These are phyloP conservation scores for Sonneratia alba DNA, from an alignment of 345 rosid genomes.

Conservation along the genomic window DNA sequence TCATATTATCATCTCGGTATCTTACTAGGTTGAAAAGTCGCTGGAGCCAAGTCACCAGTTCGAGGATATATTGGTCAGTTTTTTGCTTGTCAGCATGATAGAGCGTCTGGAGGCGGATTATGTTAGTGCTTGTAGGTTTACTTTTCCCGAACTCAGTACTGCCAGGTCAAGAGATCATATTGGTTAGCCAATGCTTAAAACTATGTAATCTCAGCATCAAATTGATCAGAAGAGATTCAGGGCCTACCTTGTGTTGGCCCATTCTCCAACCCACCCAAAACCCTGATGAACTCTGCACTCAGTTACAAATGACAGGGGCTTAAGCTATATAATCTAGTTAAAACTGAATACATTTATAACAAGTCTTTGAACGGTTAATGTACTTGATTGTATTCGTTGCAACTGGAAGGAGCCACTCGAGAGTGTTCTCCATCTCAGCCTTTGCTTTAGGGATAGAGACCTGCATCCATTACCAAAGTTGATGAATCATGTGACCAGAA, in stretches of 20 bases:
- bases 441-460: slow-evolving; percentile 52
- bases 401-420: slow-evolving; percentile 80
- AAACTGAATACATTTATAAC: neutral
- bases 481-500: neutral
- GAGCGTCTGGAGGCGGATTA: slow-evolving; percentile 72
- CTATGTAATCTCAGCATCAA: neutral
- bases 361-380: slow-evolving; percentile 5
- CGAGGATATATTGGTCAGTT: slow-evolving; percentile 59
- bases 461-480: slow-evolving; percentile 31
- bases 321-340: neutral
- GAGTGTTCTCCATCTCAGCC: slow-evolving; percentile 92
- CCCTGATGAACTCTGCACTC: slow-evolving; percentile 83
- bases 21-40: slow-evolving; percentile 44
- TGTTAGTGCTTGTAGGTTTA: slow-evolving; percentile 17
- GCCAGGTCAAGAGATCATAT: slow-evolving; percentile 10
- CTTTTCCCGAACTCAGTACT: slow-evolving; percentile 26
- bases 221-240: neutral
- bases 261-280: slow-evolving; percentile 99
- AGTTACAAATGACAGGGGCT: slow-evolving; percentile 12
- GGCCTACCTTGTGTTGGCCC: slow-evolving; percentile 80
- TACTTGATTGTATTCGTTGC: slow-evolving; percentile 85
- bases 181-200: neutral
- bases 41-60: slow-evolving; percentile 70
- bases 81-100: slow-evolving; percentile 61
- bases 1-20: slow-evolving; percentile 29